Evolutionary conservation across 169 alveolate genomes (phyloP), one percentile per base, ranked within the genome.

Genomic region (Eimeria necatrix): DNA sequence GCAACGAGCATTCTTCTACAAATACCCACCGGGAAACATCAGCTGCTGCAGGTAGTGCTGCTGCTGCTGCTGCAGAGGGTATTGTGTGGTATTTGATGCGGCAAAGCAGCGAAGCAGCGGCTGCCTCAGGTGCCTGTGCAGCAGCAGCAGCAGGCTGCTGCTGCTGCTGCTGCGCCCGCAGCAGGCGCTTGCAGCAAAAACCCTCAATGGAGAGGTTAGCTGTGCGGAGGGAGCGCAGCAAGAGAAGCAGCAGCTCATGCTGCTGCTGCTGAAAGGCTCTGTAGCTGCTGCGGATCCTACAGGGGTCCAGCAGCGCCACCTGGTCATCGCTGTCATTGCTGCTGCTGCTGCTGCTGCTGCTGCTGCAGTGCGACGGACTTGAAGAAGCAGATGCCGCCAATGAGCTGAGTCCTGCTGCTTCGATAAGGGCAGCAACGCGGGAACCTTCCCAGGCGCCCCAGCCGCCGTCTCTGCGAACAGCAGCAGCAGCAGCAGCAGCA

Each of bases 261-360:
- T 78, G 88, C 88, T 78, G 88, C 88, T 78, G 88, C 88, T 78
- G 88, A 51, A 78, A 78, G 46, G 4, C 88, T 51, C 48, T 18
- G 22, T 78, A 78, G 88, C 88, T 78, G 88, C 88, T 78, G 88
- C 88, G 88, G 48, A 78, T 8, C 88, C 88, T 78, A 51, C 88
- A 46, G 49, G 68, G 88, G 49, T 78, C 88, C 48, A 78, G 88
- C 68, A 78, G 88, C 4, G 70, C 5, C 8, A 20, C 70, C 5
- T 46, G 20, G 59, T 48, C 20, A 18, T 14, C 49, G 88, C 48
- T 49, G 88, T n/a, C 5, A 46, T 26, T 78, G 61, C 88, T 46
- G 88, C 83, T 71, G 83, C 52, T 71, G 83, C 52, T 71, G 83
- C 52, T 71, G 53, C 61, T 46, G 68, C 88, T 49, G 70, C 68